phyloP scores from a whole-genome alignment of 495 filamentous ascomycete species.

The Hypoxylon rickii region DNA sequence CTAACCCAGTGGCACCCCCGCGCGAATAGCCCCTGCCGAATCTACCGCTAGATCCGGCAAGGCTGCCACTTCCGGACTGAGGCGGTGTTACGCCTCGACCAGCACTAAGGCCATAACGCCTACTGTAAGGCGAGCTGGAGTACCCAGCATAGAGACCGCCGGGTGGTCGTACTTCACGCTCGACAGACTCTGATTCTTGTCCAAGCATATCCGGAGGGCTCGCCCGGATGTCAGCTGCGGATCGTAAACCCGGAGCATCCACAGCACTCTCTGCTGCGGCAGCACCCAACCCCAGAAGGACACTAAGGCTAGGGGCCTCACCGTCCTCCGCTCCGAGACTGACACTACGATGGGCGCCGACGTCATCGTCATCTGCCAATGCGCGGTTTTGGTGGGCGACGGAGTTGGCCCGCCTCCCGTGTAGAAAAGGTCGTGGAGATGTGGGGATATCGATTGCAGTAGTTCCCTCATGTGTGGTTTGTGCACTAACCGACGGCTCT shows the following conservation, averaged over 20 bases:
- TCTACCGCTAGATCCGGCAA: slow-evolving; percentile 55
- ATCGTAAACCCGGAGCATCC: slow-evolving; percentile 46
- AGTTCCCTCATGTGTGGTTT: slow-evolving; percentile 53
- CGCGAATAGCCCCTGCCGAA: slow-evolving; percentile 57
- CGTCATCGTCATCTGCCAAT: slow-evolving; percentile 65
- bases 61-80: slow-evolving; percentile 44
- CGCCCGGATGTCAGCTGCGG: slow-evolving; percentile 49
- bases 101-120: slow-evolving; percentile 38
- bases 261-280: slow-evolving; percentile 35
- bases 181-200: slow-evolving; percentile 49
- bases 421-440: slow-evolving; percentile 68
- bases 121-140: slow-evolving; percentile 41
- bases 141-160: slow-evolving; percentile 36
- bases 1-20: slow-evolving; percentile 54
- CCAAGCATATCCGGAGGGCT: slow-evolving; percentile 45
- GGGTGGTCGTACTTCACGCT: slow-evolving; percentile 43
- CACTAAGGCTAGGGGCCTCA: slow-evolving; percentile 61
- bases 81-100: slow-evolving; percentile 40
- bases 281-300: slow-evolving; percentile 56
- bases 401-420: slow-evolving; percentile 73
- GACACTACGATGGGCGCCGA: slow-evolving; percentile 70
- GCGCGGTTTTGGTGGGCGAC: slow-evolving; percentile 70
- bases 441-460: slow-evolving; percentile 83
- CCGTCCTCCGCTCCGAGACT: slow-evolving; percentile 75
- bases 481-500: slow-evolving; percentile 45